phyloP scores from a whole-genome alignment of 495 filamentous ascomycete genomes.

The Sporormia fimetaria region DNA sequence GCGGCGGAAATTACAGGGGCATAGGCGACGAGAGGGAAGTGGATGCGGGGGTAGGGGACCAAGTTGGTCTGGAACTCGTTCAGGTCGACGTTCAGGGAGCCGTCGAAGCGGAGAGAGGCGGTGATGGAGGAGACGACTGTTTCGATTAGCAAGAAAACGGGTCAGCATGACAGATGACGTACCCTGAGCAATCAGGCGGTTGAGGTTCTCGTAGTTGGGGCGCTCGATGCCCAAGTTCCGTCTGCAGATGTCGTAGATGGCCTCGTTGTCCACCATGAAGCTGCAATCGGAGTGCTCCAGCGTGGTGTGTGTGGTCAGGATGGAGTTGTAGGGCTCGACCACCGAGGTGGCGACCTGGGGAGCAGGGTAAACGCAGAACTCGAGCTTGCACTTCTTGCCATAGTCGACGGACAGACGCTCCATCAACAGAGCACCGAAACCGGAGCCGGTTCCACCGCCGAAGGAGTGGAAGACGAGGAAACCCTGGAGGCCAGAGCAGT shows the following conservation, averaged over 20 bases:
- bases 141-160: slow-evolving; percentile 6
- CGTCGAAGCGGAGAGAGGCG: slow-evolving; percentile 95
- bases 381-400: slow-evolving; percentile 98
- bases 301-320: slow-evolving; percentile 96
- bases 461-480: slow-evolving; percentile 99
- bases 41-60: slow-evolving; percentile 96
- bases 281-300: slow-evolving; percentile 98
- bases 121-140: slow-evolving; percentile 95
- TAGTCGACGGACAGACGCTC: slow-evolving; percentile 97
- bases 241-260: slow-evolving; percentile 98
- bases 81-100: slow-evolving; percentile 96
- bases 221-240: slow-evolving; percentile 94
- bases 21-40: slow-evolving; percentile 97
- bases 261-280: slow-evolving; percentile 99
- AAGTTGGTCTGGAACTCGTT: slow-evolving; percentile 99
- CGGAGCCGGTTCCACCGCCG: slow-evolving; percentile 95
- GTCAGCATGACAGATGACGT: slow-evolving; percentile 21
- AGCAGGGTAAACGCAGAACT: slow-evolving; percentile 97
- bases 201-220: slow-evolving; percentile 95
- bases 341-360: slow-evolving; percentile 94
- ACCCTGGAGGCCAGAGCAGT: slow-evolving; percentile 93
- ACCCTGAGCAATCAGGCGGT: slow-evolving; percentile 95
- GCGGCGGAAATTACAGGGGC: slow-evolving; percentile 84
- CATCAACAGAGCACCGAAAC: slow-evolving; percentile 95
- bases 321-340: slow-evolving; percentile 98